Base-by-base conservation (phyloP, 495 filamentous ascomycete species). In the Penicillium steckii region DNA sequence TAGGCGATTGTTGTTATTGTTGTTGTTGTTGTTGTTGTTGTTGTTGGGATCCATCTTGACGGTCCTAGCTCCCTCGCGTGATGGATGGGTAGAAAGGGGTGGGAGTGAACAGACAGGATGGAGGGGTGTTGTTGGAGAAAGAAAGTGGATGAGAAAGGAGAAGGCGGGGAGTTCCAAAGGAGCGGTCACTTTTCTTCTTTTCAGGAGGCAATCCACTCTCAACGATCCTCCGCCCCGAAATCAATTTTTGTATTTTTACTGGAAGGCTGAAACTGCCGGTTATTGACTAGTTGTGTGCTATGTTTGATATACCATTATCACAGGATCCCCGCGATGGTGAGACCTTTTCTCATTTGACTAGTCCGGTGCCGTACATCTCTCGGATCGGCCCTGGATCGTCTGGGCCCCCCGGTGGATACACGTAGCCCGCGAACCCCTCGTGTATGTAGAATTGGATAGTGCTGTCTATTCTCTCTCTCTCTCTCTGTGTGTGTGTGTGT, bases 1-100 rank as follows among this genome's bases (percentile, higher is more conserved):
- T 15, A 88, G 77, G 48, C 85, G 85, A 43, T 75, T 73, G 25
- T 68, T 56, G 32, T 70, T 61, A 50, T 75, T 78, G 64, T 83
- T 76, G 5, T n/a, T n/a, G n/a, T n/a, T n/a, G n/a, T n/a, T n/a
- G n/a, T n/a, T n/a, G n/a, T n/a, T 56, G 32, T 70, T 61, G 52
- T 75, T 78, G 64, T 83, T 76, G 5, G 74, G 77, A 69, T 81
- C 75, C 74, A 79, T 80, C 43, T 56, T 76, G 56, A 61, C 25
- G 25, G 24, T 17, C 57, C 57, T 48, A 15, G 38, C 53, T 60
- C 54, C 49, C 52, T 10, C 17, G 41, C 17, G 33, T 41, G 44
- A 13, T 12, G 33, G 29, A n/a, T 12, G 8, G 33, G n/a, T n/a
- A n/a, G n/a, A n/a, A n/a, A n/a, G 15, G 33, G 12, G 33, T 12